Percentiles rank a stretch among this genome's conserved stretches.
These are phyloP conservation scores for Athelia sp. DNA, from an alignment of 1,284 basidiomycete species.

Conservation along the genomic window DNA sequence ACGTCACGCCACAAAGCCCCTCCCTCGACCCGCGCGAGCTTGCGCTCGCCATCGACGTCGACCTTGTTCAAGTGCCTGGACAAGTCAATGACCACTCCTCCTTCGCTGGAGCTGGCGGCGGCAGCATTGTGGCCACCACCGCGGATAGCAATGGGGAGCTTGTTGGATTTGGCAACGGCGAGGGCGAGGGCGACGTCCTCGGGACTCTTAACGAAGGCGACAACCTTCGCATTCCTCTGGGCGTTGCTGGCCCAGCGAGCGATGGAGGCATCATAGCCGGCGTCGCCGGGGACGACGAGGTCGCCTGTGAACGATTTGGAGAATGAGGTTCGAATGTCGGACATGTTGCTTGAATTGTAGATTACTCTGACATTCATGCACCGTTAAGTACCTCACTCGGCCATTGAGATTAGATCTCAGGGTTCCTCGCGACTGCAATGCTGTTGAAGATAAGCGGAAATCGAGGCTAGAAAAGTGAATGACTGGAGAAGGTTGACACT, in stretches of 20 bases:
- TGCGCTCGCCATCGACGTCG: conserved; percentile 24
- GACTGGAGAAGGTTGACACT: too few species aligned
- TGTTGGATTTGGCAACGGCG: conserved; percentile 20
- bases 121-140: conserved; percentile 36
- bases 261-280: conserved; percentile 17
- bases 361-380: too few species aligned
- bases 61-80: conserved; percentile 24
- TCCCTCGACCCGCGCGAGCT: conserved; percentile 29
- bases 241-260: conserved; percentile 20
- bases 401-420: too few species aligned
- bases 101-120: conserved; percentile 29
- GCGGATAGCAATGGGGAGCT: conserved; percentile 26
- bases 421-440: too few species aligned
- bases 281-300: conserved; percentile 13
- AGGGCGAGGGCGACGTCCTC: conserved; percentile 16
- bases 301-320: conserved; percentile 8
- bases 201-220: conserved; percentile 20
- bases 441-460: too few species aligned
- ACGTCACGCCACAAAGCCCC: conserved; percentile 33
- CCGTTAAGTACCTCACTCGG: too few species aligned
- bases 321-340: background rate
- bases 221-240: conserved; percentile 18
- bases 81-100: conserved; percentile 37
- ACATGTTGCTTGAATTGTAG: background rate
- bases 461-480: too few species aligned